Base-by-base conservation (phyloP, 83 land plant species). In the Thuja plicata region DNA sequence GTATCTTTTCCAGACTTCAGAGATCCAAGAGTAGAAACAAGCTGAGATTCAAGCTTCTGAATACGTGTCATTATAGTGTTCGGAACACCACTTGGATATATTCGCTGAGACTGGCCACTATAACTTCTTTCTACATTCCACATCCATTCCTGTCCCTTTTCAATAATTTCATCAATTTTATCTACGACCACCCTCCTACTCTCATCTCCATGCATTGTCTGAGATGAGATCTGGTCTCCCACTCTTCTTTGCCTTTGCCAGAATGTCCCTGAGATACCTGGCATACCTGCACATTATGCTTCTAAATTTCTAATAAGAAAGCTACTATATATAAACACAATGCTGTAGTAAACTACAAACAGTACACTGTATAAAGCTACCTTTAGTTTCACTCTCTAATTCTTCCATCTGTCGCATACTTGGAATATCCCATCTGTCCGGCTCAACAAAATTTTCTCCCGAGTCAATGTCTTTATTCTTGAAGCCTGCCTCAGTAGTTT, bases 21-120 rank as follows among this genome's bases (percentile, higher is more conserved):
- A n/a, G 50, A 82, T 45, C 85, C 85, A 82, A 82, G 85, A 46
- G 85, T 43, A 45, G 85, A 82, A 27, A 52, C 48, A 82, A 82
- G 85, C 85, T 82, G 85, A 52, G 43, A 43, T 82, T 82, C 85
- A 82, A 82, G 85, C 34, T 46, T 45, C 52, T 45, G 85, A 82
- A 82, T 82, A 82, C 85, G 85, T 82, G 85, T 46, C 32, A 8
- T 82, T 9, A 82, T 82, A 43, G 34, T 27, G 11, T 82, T 46
- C 27, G 85, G 52, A 46, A 11, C 19, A 82, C 30, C 85, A 38
- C 85, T 82, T 46, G 85, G 48, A 82, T 82, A 8, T 45, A 82
- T 82, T 82, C 30, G 13, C 52, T 82, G 54, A 82, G 85, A 82
- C 3, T 82, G 52, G 13, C 85, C 85, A 82, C 85, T 82, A 24